phyloP scores from a whole-genome alignment of 371 early-diverging fungal genomes.

The Apophysomyces ossiformis region DNA sequence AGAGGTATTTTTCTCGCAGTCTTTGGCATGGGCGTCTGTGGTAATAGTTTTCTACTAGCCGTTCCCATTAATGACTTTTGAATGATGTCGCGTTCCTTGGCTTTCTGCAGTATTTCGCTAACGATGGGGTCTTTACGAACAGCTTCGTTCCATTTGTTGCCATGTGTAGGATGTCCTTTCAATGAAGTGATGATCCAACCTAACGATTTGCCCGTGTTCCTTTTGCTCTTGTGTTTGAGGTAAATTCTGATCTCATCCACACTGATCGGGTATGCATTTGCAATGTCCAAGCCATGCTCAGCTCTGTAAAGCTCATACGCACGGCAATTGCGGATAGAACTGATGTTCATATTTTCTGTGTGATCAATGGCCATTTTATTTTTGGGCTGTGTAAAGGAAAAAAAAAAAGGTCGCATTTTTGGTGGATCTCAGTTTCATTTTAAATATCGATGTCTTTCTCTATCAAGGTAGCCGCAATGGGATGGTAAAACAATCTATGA shows the following conservation, averaged over 20 bases:
- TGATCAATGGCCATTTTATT: too few relatives aligned
- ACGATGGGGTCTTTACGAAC: neutral
- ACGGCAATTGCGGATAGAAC: neutral
- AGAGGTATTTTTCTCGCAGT: neutral
- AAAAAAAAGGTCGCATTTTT: too few relatives aligned
- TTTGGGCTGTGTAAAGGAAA: too few relatives aligned
- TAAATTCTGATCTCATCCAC: neutral
- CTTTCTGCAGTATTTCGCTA: neutral
- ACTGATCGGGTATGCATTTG: neutral
- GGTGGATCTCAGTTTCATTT: neutral
- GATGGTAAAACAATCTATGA: conserved; percentile 85
- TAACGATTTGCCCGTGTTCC: neutral
- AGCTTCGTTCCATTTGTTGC: neutral
- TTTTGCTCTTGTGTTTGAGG: neutral
- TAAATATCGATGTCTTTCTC: conserved; percentile 75
- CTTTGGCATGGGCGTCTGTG: neutral
- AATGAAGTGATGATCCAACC: neutral
- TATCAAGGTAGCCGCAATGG: conserved; percentile 83
- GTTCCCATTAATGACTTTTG: too few relatives aligned
- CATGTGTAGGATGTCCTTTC: neutral
- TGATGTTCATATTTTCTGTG: neutral
- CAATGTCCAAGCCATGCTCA: neutral
- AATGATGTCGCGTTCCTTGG: neutral
- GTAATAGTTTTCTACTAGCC: too few relatives aligned
- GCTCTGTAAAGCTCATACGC: neutral